Conservation (phyloP, 768 basidiomycete species). For the Trametes cubensis region DNA sequence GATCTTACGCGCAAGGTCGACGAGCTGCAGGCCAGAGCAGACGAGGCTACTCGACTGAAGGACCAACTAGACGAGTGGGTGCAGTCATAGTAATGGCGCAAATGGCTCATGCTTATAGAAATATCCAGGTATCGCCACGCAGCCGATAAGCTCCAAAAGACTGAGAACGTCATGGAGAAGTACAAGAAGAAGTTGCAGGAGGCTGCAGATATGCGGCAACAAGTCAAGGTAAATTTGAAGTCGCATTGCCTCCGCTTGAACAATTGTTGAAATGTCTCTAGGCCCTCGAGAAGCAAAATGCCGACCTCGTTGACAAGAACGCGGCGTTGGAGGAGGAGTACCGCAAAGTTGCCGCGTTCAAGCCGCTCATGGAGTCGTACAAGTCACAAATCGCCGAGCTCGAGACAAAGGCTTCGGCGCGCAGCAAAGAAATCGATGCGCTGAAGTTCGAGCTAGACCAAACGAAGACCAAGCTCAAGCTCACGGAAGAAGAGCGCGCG, state of each 20-base stretch:
- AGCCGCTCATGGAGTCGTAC: conserved; percentile 90
- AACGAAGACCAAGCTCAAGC: conserved; percentile 66
- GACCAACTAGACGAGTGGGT: conserved; percentile 94
- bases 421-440: conserved; percentile 71
- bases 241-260: background rate
- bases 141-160: conserved; percentile 89
- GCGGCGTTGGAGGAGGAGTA: conserved; percentile 92
- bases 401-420: conserved; percentile 68
- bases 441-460: conserved; percentile 80
- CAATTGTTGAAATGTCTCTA: conserved; percentile 34
- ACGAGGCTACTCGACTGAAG: conserved; percentile 78
- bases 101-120: background rate
- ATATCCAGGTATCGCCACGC: conserved; percentile 80
- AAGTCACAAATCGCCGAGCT: conserved; percentile 83
- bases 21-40: conserved; percentile 77
- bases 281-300: conserved; percentile 92
- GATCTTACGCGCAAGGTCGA: conserved; percentile 81
- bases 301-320: conserved; percentile 88
- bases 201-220: conserved; percentile 84
- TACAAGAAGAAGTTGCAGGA: conserved; percentile 99
- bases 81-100: background rate
- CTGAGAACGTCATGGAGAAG: conserved; percentile 97
- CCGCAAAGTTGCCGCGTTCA: conserved; percentile 81
- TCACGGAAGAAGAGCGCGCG: conserved; percentile 66
- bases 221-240: conserved; percentile 64